Base-by-base conservation (phyloP, 106 monocot species). In the Posidonia australis region DNA sequence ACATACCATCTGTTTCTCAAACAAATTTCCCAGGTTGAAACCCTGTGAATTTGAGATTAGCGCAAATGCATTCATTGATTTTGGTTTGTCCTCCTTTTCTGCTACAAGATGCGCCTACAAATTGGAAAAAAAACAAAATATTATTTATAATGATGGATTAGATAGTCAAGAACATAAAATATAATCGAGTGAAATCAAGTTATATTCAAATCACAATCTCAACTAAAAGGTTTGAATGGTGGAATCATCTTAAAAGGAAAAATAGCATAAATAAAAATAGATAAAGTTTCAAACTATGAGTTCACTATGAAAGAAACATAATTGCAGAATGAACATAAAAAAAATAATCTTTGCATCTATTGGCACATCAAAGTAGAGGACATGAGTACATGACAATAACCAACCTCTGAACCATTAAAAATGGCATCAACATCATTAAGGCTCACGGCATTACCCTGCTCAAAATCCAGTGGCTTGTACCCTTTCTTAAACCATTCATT, bases 1-100 rank as follows among this genome's bases (percentile, higher is more conserved):
- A 70, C 76, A 30, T 79, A 92, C 92, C 83, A 46, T 67, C 49
- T 85, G 79, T 46, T 81, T 77, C 70, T 86, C 93, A 69, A 93
- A 93, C 59, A 93, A 76, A 59, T 83, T 93, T 65, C 88, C 89
- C 9, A 93, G 83, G 46, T 93, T 88, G 60, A 93, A 86, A 32
- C 83, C 81, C 53, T 86, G 77, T 31, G 86, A 89, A 54, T 72
- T 75, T 68, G 93, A 89, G 60, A 93, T 93, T 54, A 93, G 88
- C 42, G 75, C 81, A 79, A 93, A 93, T 10, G 88, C 93, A 81
- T 93, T 93, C 85, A 93, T 79, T 5, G 93, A 85, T 71, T 79
- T 74, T 48, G 93, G 93, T 58, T 83, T 88, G 44, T 93, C 89
- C 72, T 71, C 86, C 77, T 58, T 93, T 61, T 93, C 88, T 54